Evolutionary conservation across 225 moss, liverwort and hornwort species (phyloP), one percentile per base, ranked within the genome.

Genomic region (Lunularia cruciata): DNA sequence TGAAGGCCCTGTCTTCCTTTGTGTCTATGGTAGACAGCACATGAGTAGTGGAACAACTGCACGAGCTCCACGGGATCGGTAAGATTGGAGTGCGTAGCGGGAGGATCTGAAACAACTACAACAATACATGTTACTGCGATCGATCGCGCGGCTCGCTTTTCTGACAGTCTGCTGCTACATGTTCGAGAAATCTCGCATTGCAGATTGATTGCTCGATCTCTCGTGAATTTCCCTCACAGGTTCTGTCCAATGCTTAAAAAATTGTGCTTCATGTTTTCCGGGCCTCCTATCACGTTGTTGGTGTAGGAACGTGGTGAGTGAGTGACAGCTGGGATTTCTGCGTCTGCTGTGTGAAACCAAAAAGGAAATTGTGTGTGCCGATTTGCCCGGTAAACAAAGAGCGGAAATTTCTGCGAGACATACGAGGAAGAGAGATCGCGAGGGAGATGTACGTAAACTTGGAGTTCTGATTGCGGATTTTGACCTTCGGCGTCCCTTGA

Each of bases 1-100:
- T 22, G 40, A 60, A 39, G 22, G 9, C 39, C 26, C 61, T 37
- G 39, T 61, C 61, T 61, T 3, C 39, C 61, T 40, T 38, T 40
- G 37, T 39, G 40, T 38, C 61, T 40, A 39, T 61, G 61, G 61
- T 39, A 25, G 61, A 20, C 61, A 61, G 61, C 61, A 40, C n/a
- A 61, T 40, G 39, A 25, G 15, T 61, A 26, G 32, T 7, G 34
- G 34, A 59, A 59, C 59, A 60, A 9, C 38, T n/a, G 13, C 61
- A 61, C 25, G 61, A 40, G 58, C 58, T 35, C 31, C 0, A 58
- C 33, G 35, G 58, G 61, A 61, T 61, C 61, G 39, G 5, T 40
- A 61, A 18, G 19, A 61, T 38, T 57, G 30, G 56, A 57, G 56
- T 57, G 56, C 23, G 61, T 26, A 13, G 61, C 61, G 19, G 36